A percentile compares a stretch with the other conserved stretches of the same genome.
Conservation (phyloP, 1,284 basidiomycete genomes). For the Inonotus hispidus region DNA sequence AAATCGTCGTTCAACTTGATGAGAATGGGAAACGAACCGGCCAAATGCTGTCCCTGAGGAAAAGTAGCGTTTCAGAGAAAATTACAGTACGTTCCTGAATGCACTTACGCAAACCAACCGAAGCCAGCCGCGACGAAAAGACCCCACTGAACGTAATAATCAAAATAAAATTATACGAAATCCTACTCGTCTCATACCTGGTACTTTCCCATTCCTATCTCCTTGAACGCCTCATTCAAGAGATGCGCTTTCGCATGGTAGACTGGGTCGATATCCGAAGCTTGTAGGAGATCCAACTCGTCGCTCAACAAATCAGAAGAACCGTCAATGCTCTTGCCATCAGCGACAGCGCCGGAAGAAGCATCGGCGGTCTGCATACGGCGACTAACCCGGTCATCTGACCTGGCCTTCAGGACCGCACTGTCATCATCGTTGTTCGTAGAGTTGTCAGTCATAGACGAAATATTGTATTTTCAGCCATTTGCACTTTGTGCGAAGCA, state of each 20-base stretch:
- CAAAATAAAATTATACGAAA: neutral
- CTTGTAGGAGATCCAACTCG: slow-evolving; percentile 39
- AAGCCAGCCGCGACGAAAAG: slow-evolving; percentile 59
- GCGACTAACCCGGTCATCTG: neutral
- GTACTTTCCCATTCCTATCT: slow-evolving; percentile 70
- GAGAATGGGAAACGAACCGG: slow-evolving; percentile 31
- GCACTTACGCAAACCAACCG: slow-evolving; percentile 63
- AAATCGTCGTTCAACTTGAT: neutral
- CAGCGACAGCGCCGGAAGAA: slow-evolving; percentile 15
- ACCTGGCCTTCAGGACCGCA: neutral
- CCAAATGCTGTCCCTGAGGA: slow-evolving; percentile 41
- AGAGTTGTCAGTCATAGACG: neutral
- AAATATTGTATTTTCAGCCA: neutral
- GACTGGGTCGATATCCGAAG: slow-evolving; percentile 49
- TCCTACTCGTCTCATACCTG: slow-evolving; percentile 39
- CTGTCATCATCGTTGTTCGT: neutral
- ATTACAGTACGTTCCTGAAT: neutral
- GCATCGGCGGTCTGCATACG: neutral
- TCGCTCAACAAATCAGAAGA: neutral
- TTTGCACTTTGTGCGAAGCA: neutral
- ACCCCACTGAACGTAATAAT: slow-evolving; percentile 37
- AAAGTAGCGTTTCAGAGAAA: neutral
- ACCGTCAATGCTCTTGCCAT: slow-evolving; percentile 3
- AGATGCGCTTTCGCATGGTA: slow-evolving; percentile 59
- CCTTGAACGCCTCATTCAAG: slow-evolving; percentile 61